phyloP scores from a whole-genome alignment of 2,329 filamentous ascomycete genomes.

The Ophiocordyceps camponoti-rufipedis region DNA sequence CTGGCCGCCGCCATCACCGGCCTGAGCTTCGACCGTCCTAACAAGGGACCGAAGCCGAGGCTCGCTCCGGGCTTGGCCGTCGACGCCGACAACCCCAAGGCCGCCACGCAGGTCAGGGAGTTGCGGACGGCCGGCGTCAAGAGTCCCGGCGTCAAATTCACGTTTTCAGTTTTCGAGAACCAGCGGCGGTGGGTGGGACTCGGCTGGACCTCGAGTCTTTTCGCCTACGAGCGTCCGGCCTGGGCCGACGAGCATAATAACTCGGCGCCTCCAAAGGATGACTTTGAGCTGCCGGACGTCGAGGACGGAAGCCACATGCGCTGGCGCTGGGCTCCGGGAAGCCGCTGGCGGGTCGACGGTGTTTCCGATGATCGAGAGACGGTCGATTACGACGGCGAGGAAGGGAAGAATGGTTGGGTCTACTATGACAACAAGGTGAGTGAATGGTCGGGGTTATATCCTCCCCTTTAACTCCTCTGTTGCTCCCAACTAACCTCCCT shows the following conservation, averaged over 20 bases:
- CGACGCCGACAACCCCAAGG: constrained; percentile 5
- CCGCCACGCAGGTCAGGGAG: constrained; percentile 11
- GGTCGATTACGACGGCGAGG: constrained; percentile 34
- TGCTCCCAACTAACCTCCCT: constrained; percentile 2
- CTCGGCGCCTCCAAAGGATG: constrained; percentile 53
- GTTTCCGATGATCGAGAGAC: constrained; percentile 29
- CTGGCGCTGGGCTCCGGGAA: constrained; percentile 67
- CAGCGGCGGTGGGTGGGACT: constrained; percentile 88
- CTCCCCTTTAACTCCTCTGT: neutral
- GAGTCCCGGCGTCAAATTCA: constrained; percentile 78
- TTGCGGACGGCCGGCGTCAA: constrained; percentile 20
- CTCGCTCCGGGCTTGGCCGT: constrained; percentile 3
- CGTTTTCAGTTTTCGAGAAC: constrained; percentile 92
- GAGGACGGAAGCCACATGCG: constrained; percentile 38
- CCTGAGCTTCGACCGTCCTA: constrained; percentile 45
- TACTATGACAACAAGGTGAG: constrained; percentile 93
- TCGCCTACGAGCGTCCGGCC: constrained; percentile 72
- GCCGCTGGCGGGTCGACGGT: constrained; percentile 76
- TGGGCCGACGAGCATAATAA: constrained; percentile 98
- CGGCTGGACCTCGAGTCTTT: constrained; percentile 83
- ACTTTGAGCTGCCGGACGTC: constrained; percentile 42
- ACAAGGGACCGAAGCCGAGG: constrained; percentile 12
- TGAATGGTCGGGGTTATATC: neutral
- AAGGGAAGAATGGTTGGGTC: constrained; percentile 68
- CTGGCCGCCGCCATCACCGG: constrained; percentile 61